Evolutionary conservation across 148 eudicot genomes (phyloP).

Genomic region (Beta vulgaris): DNA sequence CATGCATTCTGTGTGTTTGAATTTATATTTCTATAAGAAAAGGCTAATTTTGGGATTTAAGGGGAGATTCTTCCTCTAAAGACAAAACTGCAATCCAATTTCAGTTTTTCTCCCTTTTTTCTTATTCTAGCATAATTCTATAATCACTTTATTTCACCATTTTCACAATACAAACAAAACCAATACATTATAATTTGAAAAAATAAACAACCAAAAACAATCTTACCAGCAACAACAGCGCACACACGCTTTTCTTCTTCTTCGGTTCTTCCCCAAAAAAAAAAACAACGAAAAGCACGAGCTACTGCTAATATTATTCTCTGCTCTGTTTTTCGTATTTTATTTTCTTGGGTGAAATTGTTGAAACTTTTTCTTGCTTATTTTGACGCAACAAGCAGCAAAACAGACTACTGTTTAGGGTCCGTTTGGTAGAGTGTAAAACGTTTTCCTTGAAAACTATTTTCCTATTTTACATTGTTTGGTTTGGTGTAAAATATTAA

Average conservation of each 20-base stretch:
- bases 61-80: neutral
- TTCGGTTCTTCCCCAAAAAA: neutral
- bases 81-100: constrained; percentile 28
- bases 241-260: constrained; percentile 16
- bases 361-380: no score
- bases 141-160: constrained; percentile 3
- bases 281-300: neutral
- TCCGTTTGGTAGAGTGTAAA: no score
- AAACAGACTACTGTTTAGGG: neutral
- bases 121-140: neutral
- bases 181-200: neutral
- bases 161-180: constrained; percentile 10
- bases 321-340: neutral
- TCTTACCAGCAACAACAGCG: constrained; percentile 4
- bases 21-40: no score
- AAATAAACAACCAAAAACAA: neutral
- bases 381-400: neutral
- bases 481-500: no score
- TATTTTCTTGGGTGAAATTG: no score
- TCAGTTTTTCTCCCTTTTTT: neutral
- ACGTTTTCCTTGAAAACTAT: no score
- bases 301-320: neutral
- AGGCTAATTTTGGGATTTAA: constrained; percentile 10
- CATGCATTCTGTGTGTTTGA: no score
- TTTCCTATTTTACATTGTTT: no score